Conservation (phyloP, 768 basidiomycete species). For the Lentinula boryana region DNA sequence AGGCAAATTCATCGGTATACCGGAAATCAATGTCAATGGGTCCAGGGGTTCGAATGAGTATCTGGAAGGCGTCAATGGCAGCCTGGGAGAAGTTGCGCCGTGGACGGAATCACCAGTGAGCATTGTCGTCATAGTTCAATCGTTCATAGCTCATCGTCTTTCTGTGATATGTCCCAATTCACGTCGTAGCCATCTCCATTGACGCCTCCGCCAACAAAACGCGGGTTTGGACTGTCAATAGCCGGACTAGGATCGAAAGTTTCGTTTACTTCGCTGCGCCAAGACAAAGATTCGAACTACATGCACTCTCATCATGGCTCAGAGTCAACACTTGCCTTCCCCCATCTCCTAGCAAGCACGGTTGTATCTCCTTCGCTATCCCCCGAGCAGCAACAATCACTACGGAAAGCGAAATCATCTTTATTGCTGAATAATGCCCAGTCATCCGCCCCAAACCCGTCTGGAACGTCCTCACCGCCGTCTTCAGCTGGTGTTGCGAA, state of each 20-base stretch:
- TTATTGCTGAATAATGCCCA: background rate
- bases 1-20: background rate
- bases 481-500: background rate
- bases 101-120: background rate
- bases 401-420: background rate
- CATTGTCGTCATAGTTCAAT: too few species aligned
- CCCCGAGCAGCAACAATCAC: background rate
- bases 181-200: background rate
- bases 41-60: background rate
- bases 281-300: background rate
- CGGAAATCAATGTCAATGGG: conserved; percentile 1
- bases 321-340: background rate
- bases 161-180: background rate
- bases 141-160: background rate
- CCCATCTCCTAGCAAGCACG: background rate
- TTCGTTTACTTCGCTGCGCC: background rate
- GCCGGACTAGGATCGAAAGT: background rate
- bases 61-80: background rate
- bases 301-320: background rate
- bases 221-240: background rate
- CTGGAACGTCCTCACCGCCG: background rate
- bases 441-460: background rate
- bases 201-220: conserved; percentile 1
- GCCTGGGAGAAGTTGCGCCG: background rate
- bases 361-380: background rate